A percentile compares a stretch with the other conserved stretches of the same genome.
These are phyloP conservation scores for Escallonia herrerae DNA, from an alignment of 129 eudicot species.

Conservation along the genomic window DNA sequence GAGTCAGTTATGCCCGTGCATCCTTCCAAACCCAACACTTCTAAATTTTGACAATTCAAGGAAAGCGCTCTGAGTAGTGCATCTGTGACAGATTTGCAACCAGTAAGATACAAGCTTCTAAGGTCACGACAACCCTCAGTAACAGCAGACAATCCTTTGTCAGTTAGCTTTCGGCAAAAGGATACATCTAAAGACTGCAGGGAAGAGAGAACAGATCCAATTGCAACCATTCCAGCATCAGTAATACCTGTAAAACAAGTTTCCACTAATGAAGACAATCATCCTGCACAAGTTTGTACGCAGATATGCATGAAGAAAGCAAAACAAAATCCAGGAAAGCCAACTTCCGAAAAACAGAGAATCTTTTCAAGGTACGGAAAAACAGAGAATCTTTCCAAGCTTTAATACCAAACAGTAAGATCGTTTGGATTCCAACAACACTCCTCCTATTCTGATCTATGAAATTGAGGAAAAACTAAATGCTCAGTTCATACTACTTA, in stretches of 20 bases:
- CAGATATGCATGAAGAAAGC: too few relatives aligned
- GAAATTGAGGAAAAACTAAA: too few relatives aligned
- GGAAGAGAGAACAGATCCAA: constrained; percentile 60
- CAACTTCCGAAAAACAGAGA: too few relatives aligned
- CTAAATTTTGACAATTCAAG: constrained; percentile 54
- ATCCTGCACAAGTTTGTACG: too few relatives aligned
- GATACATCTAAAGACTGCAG: constrained; percentile 78
- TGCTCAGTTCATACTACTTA: too few relatives aligned
- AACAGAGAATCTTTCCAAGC: too few relatives aligned
- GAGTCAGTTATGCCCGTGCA: constrained; percentile 77
- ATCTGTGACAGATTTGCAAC: constrained; percentile 80
- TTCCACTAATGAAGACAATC: too few relatives aligned
- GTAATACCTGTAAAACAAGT: constrained; percentile 68
- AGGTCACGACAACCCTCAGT: constrained; percentile 74
- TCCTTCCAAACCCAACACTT: constrained; percentile 64
- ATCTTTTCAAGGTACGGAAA: too few relatives aligned
- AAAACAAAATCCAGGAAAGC: too few relatives aligned
- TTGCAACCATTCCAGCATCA: constrained; percentile 63
- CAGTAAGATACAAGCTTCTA: constrained; percentile 62
- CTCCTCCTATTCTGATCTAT: too few relatives aligned
- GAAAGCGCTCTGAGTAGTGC: constrained; percentile 54
- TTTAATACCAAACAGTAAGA: too few relatives aligned
- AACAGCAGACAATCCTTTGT: constrained; percentile 85
- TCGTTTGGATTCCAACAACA: too few relatives aligned
- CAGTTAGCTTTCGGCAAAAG: constrained; percentile 71